Conservation (phyloP, 768 basidiomycete genomes). For the Hirschioporus abietinus region DNA sequence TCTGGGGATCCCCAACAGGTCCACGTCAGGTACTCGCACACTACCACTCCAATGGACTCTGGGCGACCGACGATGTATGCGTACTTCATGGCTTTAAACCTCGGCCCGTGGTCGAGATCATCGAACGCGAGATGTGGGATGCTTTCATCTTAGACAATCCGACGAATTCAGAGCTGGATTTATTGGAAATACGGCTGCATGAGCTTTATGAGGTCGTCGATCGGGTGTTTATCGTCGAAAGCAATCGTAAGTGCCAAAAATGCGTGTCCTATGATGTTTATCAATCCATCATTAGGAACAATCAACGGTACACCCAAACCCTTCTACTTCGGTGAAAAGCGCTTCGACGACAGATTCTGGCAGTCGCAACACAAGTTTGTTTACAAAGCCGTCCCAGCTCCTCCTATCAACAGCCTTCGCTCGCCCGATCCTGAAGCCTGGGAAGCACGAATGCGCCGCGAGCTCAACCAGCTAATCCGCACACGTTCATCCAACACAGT, state of each 20-base stretch:
- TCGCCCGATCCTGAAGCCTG: slow-evolving; percentile 17
- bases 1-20: slow-evolving; percentile 52
- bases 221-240: slow-evolving; percentile 57
- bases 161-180: slow-evolving; percentile 31
- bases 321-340: slow-evolving; percentile 43
- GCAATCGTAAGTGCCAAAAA: slow-evolving; percentile 28
- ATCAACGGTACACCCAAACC: slow-evolving; percentile 58
- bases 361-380: slow-evolving; percentile 50
- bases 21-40: slow-evolving; percentile 46
- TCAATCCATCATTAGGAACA: slow-evolving; percentile 23
- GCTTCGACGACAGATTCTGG: slow-evolving; percentile 31
- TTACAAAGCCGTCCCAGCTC: slow-evolving; percentile 44
- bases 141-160: not conserved
- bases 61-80: slow-evolving; percentile 40
- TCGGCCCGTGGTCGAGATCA: slow-evolving; percentile 19
- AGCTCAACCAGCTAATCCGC: slow-evolving; percentile 44
- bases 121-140: slow-evolving; percentile 2
- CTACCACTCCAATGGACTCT: slow-evolving; percentile 50
- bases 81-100: slow-evolving; percentile 49
- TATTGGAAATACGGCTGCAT: slow-evolving; percentile 57
- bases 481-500: slow-evolving; percentile 28
- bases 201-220: slow-evolving; percentile 55
- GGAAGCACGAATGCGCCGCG: slow-evolving; percentile 41
- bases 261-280: not conserved
- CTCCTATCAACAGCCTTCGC: slow-evolving; percentile 25